phyloP scores from a whole-genome alignment of 495 filamentous ascomycete genomes.

The Stereocaulon alpinum region DNA sequence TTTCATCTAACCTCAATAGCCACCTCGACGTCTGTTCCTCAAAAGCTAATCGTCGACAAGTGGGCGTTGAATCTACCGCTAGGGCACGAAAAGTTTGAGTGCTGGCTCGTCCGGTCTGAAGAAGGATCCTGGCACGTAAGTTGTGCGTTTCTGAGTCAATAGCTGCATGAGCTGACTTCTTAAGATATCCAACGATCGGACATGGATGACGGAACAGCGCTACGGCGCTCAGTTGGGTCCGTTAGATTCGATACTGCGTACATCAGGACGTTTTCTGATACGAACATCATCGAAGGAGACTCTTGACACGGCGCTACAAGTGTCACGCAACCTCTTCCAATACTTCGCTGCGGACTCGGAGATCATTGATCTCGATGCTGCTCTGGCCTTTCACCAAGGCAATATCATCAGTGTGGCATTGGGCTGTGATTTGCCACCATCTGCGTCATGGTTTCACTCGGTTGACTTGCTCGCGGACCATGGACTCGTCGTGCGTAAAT shows the following conservation, averaged over 20 bases:
- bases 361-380: slow-evolving; percentile 22
- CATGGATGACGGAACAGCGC: not conserved
- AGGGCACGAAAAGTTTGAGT: not conserved
- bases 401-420: slow-evolving; percentile 30
- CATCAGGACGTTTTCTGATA: slow-evolving; percentile 37
- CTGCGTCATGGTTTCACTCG: not conserved
- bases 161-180: not conserved
- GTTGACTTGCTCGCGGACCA: slow-evolving; percentile 8
- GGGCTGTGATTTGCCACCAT: slow-evolving; percentile 15
- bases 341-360: slow-evolving; percentile 49
- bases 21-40: not conserved
- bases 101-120: slow-evolving; percentile 21
- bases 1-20: slow-evolving; percentile 26
- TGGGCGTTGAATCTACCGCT: not conserved
- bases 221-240: slow-evolving; percentile 34
- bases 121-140: slow-evolving; percentile 22
- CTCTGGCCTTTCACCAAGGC: slow-evolving; percentile 17
- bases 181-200: slow-evolving; percentile 2
- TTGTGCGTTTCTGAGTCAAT: not conserved
- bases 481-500: slow-evolving; percentile 21
- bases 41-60: slow-evolving; percentile 15
- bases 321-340: slow-evolving; percentile 49
- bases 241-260: slow-evolving; percentile 42
- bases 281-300: slow-evolving; percentile 23
- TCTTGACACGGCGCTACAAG: slow-evolving; percentile 37